Percentiles rank a stretch among this genome's conserved stretches.
These are phyloP conservation scores for Talaromyces marneffei DNA, from an alignment of 2,329 filamentous ascomycete species.

Conservation along the genomic window DNA sequence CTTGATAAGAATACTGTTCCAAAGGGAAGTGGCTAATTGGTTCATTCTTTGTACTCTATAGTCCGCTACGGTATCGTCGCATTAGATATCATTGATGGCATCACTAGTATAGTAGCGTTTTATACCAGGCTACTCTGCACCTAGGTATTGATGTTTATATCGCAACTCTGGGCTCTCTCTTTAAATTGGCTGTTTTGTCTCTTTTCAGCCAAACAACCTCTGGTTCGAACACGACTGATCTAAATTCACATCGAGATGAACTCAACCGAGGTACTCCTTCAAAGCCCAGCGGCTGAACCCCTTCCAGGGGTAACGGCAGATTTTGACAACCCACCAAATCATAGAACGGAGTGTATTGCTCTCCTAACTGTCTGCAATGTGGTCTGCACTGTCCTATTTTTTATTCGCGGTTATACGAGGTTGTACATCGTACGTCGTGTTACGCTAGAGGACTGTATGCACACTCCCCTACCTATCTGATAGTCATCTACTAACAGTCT, in stretches of 20 bases:
- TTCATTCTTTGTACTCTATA: not conserved
- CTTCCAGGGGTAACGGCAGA: not conserved
- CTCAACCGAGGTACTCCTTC: not conserved
- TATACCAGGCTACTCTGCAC: not conserved
- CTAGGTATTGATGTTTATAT: not conserved
- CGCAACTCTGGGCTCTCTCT: not conserved
- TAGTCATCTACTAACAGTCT: not conserved
- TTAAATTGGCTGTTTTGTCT: not conserved
- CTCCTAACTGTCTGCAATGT: not conserved
- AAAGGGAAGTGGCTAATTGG: not conserved
- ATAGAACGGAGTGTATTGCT: not conserved
- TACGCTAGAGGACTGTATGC: constrained; percentile 2
- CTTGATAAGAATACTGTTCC: not conserved
- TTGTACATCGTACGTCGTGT: not conserved
- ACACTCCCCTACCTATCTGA: not conserved
- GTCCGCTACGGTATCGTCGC: not conserved
- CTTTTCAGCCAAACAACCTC: not conserved
- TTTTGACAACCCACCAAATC: not conserved
- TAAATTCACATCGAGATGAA: not conserved
- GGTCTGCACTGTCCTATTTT: not conserved
- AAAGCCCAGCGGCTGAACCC: not conserved
- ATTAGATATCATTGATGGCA: not conserved
- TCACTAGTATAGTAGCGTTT: not conserved
- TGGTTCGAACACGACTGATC: not conserved
- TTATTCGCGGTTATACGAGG: not conserved